These are phyloP conservation scores for Austroboletus rostrupii DNA, from an alignment of 1,284 basidiomycete species.

Conservation along the genomic window DNA sequence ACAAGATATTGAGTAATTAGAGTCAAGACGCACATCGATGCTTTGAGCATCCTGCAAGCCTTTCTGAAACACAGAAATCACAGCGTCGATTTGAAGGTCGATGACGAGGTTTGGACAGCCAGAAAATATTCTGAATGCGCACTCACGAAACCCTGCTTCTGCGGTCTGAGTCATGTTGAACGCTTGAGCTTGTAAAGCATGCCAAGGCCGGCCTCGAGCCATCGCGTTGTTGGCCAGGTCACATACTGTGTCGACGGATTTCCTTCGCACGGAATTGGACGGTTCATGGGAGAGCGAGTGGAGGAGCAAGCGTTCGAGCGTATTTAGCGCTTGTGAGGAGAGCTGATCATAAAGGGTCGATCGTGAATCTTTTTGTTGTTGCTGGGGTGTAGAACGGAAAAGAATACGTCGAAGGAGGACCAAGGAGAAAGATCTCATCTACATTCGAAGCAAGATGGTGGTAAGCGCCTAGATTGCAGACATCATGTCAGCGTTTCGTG, in stretches of 20 bases:
- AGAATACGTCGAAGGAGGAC: constrained; percentile 72
- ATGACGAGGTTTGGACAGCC: constrained; percentile 68
- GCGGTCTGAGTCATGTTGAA: constrained; percentile 58
- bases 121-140: constrained; percentile 58
- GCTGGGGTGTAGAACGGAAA: constrained; percentile 49
- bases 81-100: constrained; percentile 66
- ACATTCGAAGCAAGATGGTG: constrained; percentile 3
- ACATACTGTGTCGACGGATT: constrained; percentile 67
- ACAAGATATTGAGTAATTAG: not conserved
- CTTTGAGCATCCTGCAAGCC: constrained; percentile 62
- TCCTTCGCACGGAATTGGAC: constrained; percentile 53
- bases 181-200: constrained; percentile 64
- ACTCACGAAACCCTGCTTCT: constrained; percentile 40
- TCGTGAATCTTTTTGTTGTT: constrained; percentile 33
- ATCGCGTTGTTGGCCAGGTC: constrained; percentile 73
- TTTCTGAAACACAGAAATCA: constrained; percentile 57
- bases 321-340: constrained; percentile 56
- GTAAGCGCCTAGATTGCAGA: constrained; percentile 11
- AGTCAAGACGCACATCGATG: constrained; percentile 48
- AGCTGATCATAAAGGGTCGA: constrained; percentile 70
- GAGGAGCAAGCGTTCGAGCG: constrained; percentile 67
- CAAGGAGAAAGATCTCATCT: constrained; percentile 81
- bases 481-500: constrained; percentile 1
- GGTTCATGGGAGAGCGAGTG: constrained; percentile 63
- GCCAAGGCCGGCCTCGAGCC: constrained; percentile 71